Base-by-base conservation (phyloP, 768 basidiomycete species). In the Tulasnella sp. region DNA sequence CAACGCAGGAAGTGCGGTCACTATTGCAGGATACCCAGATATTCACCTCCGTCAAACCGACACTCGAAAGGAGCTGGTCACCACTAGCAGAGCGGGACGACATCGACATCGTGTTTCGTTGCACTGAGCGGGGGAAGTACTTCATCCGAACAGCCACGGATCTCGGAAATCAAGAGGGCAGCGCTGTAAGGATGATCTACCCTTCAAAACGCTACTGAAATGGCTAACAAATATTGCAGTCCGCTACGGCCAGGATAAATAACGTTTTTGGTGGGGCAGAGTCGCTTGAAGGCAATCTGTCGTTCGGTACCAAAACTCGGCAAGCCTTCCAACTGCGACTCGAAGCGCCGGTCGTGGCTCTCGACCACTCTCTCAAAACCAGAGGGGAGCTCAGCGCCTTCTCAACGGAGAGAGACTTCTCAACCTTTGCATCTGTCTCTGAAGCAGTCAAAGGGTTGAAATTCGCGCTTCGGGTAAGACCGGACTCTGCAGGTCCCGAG, bases 191-290 rank as follows among this genome's bases (percentile, higher is more conserved):
- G 36, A 68, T 40, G n/a, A 77, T 36, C 31, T 21, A 7, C n/a
- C 16, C 44, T 76, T 38, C 24, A 31, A 16, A 52, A 58, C 56
- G n/a, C 48, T 36, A 16, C n/a, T 16, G 21, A 36, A 42, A 14
- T 27, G 40, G 34, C 21, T 38, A 76, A 78, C 73, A 75, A 46
- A 24, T 44, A 39, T 46, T 16, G 1, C 46, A 93, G 96, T 93
- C 92, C 77, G 89, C 92, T 56, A 94, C 92, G 7, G 95, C 90
- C 9, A 91, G 93, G 75, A 85, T 98, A 56, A 89, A 94, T 19
- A 99, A 99, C 85, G 89, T 93, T 6, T 93, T 99, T 82, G 97
- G 97, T 36, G 94, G 95, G 9, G 97, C 93, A 21, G 97, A 99
- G 85, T 90, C 90, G 0, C 87, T 99, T 74, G 93, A 95, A 83